A percentile compares a stretch with the other conserved stretches of the same genome.
Conservation (phyloP, 495 filamentous ascomycete species). For the Hamigera avellanea region DNA sequence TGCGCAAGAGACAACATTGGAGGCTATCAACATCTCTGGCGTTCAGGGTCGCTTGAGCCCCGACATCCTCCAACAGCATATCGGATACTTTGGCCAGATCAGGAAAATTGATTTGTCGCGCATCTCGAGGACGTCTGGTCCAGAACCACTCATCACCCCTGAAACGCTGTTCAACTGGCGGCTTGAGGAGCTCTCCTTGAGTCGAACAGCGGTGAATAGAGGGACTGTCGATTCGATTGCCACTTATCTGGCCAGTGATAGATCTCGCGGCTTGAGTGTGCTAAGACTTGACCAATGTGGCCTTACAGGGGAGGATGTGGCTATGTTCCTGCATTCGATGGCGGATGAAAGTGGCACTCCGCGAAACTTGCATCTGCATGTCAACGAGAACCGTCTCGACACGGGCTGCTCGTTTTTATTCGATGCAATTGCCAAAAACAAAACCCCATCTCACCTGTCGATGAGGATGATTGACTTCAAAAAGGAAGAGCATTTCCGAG, state of each 20-base stretch:
- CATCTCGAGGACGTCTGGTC: conserved; percentile 47
- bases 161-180: conserved; percentile 62
- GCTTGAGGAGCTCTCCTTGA: conserved; percentile 63
- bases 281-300: conserved; percentile 70
- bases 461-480: conserved; percentile 83
- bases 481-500: conserved; percentile 62
- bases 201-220: conserved; percentile 48
- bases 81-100: conserved; percentile 56
- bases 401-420: conserved; percentile 58
- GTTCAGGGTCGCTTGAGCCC: conserved; percentile 64
- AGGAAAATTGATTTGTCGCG: conserved; percentile 63
- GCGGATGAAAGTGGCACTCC: conserved; percentile 32
- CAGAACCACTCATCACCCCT: conserved; percentile 52
- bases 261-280: conserved; percentile 53
- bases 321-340: conserved; percentile 69
- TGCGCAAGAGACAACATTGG: conserved; percentile 58
- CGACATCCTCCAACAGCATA: conserved; percentile 46
- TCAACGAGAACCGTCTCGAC: conserved; percentile 76
- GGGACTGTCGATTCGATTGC: conserved; percentile 47
- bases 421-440: conserved; percentile 48
- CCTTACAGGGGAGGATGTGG: conserved; percentile 66
- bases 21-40: conserved; percentile 65
- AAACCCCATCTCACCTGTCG: conserved; percentile 60
- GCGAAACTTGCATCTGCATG: conserved; percentile 61
- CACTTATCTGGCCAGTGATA: conserved; percentile 48